A percentile compares a stretch with the other conserved stretches of the same genome.
Evolutionary conservation across 2,329 filamentous ascomycete genomes (phyloP).

Genomic region (Clarireedia hainanense): DNA sequence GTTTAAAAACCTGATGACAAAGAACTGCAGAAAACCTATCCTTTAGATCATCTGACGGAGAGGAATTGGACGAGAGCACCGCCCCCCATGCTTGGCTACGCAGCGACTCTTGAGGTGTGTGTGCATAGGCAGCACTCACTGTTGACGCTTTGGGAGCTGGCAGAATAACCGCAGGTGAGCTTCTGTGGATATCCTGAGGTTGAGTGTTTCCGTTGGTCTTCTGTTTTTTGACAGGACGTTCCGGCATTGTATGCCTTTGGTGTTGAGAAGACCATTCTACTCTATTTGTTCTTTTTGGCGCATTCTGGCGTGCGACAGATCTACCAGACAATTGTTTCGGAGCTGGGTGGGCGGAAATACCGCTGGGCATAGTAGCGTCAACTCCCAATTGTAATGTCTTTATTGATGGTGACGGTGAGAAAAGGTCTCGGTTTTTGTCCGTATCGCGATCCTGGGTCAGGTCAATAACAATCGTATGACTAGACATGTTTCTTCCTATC

Average conservation of each 20-base stretch:
- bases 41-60: not conserved
- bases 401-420: not conserved
- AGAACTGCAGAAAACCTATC: not conserved
- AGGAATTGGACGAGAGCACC: not conserved
- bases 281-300: not conserved
- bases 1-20: not conserved
- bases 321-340: too few species aligned
- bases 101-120: not conserved
- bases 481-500: not conserved
- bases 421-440: not conserved
- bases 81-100: not conserved
- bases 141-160: not conserved
- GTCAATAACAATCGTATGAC: constrained; percentile 3
- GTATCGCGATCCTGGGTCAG: not conserved
- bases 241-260: too few species aligned
- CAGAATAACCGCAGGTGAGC: not conserved
- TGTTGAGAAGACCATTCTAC: not conserved
- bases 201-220: not conserved
- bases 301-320: not conserved
- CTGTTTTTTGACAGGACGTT: not conserved
- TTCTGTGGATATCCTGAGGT: not conserved
- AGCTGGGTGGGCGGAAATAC: not conserved
- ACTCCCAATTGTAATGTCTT: not conserved
- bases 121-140: not conserved
- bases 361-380: not conserved